phyloP scores from a whole-genome alignment of 2,329 filamentous ascomycete genomes.

The Phaeomoniella chlamydospora region DNA sequence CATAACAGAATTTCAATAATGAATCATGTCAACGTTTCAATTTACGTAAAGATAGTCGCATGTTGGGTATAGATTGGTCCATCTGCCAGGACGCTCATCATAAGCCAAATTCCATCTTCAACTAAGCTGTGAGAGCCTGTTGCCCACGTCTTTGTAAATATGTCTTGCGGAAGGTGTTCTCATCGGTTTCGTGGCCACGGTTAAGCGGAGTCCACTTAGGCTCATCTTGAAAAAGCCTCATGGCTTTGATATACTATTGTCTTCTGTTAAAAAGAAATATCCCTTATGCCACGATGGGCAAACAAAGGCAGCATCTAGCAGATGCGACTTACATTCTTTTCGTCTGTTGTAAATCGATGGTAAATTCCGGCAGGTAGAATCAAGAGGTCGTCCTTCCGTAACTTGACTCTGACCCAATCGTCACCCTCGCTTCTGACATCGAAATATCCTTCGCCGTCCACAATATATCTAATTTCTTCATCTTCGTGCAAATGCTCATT shows the following conservation, averaged over 20 bases:
- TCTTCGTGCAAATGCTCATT: conserved; percentile 94
- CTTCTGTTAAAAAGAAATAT: neutral
- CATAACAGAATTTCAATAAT: too few species aligned
- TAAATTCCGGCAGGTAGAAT: conserved; percentile 93
- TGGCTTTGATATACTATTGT: conserved; percentile 75
- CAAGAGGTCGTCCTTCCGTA: conserved; percentile 81
- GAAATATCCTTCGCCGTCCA: conserved; percentile 80
- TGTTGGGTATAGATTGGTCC: too few species aligned
- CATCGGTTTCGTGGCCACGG: conserved; percentile 60
- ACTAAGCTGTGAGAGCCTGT: too few species aligned
- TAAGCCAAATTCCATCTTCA: too few species aligned
- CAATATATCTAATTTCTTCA: conserved; percentile 92
- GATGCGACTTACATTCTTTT: conserved; percentile 71
- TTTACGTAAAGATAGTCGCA: too few species aligned
- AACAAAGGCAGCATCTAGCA: conserved; percentile 1
- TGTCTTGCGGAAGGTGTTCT: conserved; percentile 61
- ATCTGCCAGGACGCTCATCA: too few species aligned
- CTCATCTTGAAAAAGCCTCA: conserved; percentile 95
- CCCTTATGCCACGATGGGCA: too few species aligned
- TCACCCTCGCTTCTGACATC: conserved; percentile 75
- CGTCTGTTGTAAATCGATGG: conserved; percentile 91
- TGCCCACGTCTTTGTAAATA: conserved; percentile 42
- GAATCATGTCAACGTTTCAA: too few species aligned
- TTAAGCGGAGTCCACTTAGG: conserved; percentile 96
- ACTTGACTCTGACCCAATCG: conserved; percentile 72